Conservation (phyloP, 106 monocot genomes). For the Iris macrosiphon region DNA sequence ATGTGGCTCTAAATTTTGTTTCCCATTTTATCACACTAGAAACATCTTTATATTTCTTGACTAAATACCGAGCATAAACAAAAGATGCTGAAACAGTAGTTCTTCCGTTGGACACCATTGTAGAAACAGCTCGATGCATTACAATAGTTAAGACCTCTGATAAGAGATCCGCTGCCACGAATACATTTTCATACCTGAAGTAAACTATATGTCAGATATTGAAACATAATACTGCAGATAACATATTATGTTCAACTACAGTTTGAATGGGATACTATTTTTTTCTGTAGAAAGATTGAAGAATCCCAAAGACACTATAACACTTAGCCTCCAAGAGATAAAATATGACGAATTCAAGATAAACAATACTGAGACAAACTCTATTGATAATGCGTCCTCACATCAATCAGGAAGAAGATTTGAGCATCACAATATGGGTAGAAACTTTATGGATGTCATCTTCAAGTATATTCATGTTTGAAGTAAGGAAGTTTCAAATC, state of each 20-base stretch:
- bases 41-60: slow-evolving; percentile 69
- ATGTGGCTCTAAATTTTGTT: slow-evolving; percentile 58
- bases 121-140: slow-evolving; percentile 38
- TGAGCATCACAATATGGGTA: no score
- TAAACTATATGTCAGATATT: background rate
- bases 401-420: no score
- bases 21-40: slow-evolving; percentile 75
- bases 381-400: no score
- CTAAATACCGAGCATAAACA: slow-evolving; percentile 58
- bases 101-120: slow-evolving; percentile 38
- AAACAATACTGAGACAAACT: no score
- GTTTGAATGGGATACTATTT: no score
- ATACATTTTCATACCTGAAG: slow-evolving; percentile 82
- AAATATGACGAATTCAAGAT: no score
- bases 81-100: slow-evolving; percentile 35
- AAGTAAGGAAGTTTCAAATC: no score
- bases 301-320: no score
- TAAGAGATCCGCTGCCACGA: slow-evolving; percentile 70
- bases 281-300: no score
- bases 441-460: no score
- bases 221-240: background rate
- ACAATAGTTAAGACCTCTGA: slow-evolving; percentile 62
- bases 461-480: no score
- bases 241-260: background rate
- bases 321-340: no score